Evolutionary conservation across 768 basidiomycete species (phyloP), one percentile per base, ranked within the genome.

Genomic region (Lactarius quietus): DNA sequence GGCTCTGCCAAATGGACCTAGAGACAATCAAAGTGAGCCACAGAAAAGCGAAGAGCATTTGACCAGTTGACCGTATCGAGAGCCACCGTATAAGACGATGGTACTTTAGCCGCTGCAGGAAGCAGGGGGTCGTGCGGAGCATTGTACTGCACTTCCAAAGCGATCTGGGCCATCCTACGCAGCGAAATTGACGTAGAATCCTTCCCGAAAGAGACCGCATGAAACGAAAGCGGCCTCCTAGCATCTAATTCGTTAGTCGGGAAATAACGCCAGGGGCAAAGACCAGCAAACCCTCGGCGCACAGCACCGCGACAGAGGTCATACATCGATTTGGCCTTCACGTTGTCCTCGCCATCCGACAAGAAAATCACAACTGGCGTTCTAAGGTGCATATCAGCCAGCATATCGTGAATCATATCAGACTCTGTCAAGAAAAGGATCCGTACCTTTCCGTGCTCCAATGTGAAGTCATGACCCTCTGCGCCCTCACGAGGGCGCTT

Each of bases 211-310:
- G 84, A 79, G 26, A 87, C 82, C 0, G 85, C 72, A 52, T 87
- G 86, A 70, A 87, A 82, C 0, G 85, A 84, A 5, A 84, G 73
- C 1, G 84, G 73, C 75, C 83, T 82, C 20, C 86, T 86, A 51
- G 4, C 8, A 3, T 55, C 29, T 18, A 10, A 3, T 1, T 31
- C n/a, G 54, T 65, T 6, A 57, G 4, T 41, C 1, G 28, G 3
- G 8, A 9, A 33, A 52, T 17, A 33, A 8, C 4, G 33, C 33
- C 3, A 2, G 33, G 33, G 33, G 33, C 8, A 7, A 0, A 20
- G 41, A 31, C 43, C n/a, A 1, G 12, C 72, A 52, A 68, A 83
- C 83, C 85, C 84, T 10, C 78, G 79, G 36, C 76, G 74, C n/a
- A 82, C 67, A 0, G 84, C 78, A 2, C 78, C 55, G 18, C 76